A percentile compares a stretch with the other conserved stretches of the same genome.
Evolutionary conservation across 768 basidiomycete species (phyloP).

Genomic region (Leucosporidium creatinivorum): DNA sequence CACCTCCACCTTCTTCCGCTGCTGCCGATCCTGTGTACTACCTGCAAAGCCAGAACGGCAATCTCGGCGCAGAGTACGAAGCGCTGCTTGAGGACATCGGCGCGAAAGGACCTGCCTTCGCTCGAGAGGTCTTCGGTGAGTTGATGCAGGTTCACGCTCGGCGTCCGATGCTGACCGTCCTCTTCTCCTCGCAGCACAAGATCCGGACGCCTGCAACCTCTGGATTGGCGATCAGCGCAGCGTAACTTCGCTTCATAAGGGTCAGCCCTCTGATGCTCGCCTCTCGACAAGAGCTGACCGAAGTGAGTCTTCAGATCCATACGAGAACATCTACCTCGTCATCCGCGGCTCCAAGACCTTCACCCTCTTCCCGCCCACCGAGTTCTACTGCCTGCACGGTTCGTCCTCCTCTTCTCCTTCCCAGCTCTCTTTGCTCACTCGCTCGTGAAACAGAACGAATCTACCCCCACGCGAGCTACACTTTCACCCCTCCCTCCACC

Average conservation of each 20-base stretch:
- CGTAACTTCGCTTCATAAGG: constrained; percentile 77
- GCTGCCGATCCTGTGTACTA: constrained; percentile 51
- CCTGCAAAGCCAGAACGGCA: constrained; percentile 88
- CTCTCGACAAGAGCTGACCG: too few relatives aligned
- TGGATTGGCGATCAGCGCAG: constrained; percentile 80
- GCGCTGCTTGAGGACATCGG: constrained; percentile 52
- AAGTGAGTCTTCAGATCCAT: constrained; percentile 57
- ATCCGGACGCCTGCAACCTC: constrained; percentile 82
- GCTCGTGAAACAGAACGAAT: constrained; percentile 47
- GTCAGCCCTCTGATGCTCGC: constrained; percentile 44
- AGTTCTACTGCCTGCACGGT: constrained; percentile 77
- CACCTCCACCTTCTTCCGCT: background rate
- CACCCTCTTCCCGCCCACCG: constrained; percentile 78
- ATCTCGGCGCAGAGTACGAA: constrained; percentile 55
- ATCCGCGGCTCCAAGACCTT: constrained; percentile 78
- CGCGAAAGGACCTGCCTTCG: constrained; percentile 58
- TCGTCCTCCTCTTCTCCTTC: constrained; percentile 22
- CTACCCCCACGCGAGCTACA: constrained; percentile 64
- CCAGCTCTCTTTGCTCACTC: constrained; percentile 1
- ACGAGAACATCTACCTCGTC: constrained; percentile 89
- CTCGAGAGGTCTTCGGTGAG: constrained; percentile 69
- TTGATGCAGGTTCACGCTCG: too few relatives aligned
- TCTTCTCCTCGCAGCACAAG: constrained; percentile 43
- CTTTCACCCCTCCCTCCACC: constrained; percentile 35
- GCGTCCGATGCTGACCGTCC: background rate